Percentiles rank a stretch among this genome's conserved stretches.
phyloP scores from a whole-genome alignment of 345 rosid species.

The Citrus maxima region DNA sequence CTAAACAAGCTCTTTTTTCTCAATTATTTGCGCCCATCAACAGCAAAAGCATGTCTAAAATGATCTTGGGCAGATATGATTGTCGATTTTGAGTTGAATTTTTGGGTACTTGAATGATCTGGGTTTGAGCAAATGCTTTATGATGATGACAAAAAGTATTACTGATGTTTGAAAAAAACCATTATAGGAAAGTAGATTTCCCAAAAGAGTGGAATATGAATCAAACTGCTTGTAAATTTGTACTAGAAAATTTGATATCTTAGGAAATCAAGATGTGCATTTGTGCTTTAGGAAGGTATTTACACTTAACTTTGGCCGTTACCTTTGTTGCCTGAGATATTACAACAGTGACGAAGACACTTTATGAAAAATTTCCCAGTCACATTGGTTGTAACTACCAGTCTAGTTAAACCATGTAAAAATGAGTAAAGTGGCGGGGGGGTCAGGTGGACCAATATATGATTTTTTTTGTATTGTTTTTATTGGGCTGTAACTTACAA shows the following conservation, averaged over 20 bases:
- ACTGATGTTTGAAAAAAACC: background rate
- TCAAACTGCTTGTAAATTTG: background rate
- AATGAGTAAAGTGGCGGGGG: no score
- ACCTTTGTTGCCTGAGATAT: no score
- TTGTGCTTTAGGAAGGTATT: background rate
- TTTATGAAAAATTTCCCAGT: no score
- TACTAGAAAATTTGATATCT: background rate
- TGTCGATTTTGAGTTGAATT: conserved; percentile 11
- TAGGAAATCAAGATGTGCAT: background rate
- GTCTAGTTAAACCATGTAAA: no score
- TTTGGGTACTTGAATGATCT: background rate
- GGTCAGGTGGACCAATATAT: no score
- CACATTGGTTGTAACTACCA: no score
- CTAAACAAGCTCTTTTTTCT: conserved; percentile 4
- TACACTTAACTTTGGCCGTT: no score
- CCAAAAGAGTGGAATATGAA: background rate
- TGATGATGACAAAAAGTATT: background rate
- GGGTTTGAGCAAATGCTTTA: background rate
- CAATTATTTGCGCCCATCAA: conserved; percentile 17
- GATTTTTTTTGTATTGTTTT: no score
- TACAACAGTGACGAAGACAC: no score
- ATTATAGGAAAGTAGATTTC: background rate
- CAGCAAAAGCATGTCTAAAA: background rate
- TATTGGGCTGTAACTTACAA: no score
- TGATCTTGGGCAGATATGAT: conserved; percentile 4